A percentile compares a stretch with the other conserved stretches of the same genome.
These are phyloP conservation scores for Cordyceps javanica DNA, from an alignment of 2,329 filamentous ascomycete species.

Conservation along the genomic window DNA sequence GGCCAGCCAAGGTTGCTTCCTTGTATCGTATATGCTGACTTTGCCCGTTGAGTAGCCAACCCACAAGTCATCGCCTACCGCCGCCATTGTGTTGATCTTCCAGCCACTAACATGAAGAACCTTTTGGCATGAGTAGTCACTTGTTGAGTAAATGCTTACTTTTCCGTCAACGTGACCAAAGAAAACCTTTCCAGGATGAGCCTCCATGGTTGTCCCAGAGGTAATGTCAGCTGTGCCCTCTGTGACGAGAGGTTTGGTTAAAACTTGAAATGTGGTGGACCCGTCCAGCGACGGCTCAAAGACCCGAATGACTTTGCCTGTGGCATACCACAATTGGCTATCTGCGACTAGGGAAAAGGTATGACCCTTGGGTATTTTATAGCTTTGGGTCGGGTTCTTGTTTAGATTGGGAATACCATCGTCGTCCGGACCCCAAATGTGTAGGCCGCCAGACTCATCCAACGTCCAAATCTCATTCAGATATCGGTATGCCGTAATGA, in stretches of 20 bases:
- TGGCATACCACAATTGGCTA: constrained; percentile 79
- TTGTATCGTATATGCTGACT: constrained; percentile 87
- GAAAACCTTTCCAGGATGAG: constrained; percentile 72
- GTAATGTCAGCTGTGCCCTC: constrained; percentile 80
- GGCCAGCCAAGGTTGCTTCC: constrained; percentile 74
- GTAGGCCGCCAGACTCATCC: constrained; percentile 80
- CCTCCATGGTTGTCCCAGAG: constrained; percentile 68
- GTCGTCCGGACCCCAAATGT: constrained; percentile 76
- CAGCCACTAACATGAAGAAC: constrained; percentile 84
- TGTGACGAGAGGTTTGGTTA: constrained; percentile 63
- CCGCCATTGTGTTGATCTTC: constrained; percentile 84
- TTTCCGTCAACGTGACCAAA: constrained; percentile 93
- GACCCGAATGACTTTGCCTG: constrained; percentile 79
- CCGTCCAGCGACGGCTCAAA: constrained; percentile 68
- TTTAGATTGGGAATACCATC: constrained; percentile 68
- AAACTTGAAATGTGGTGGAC: constrained; percentile 66
- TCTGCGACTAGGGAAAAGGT: constrained; percentile 86
- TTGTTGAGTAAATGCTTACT: constrained; percentile 82
- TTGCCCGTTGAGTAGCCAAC: constrained; percentile 91
- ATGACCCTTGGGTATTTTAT: constrained; percentile 72
- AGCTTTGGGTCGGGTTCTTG: constrained; percentile 64
- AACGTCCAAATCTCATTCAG: constrained; percentile 89
- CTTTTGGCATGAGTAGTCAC: constrained; percentile 69
- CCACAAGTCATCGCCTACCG: constrained; percentile 81
- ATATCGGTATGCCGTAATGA: constrained; percentile 80